A percentile compares a stretch with the other conserved stretches of the same genome.
Evolutionary conservation across 768 basidiomycete species (phyloP).

Genomic region (Chalciporus sphaerocephalus): DNA sequence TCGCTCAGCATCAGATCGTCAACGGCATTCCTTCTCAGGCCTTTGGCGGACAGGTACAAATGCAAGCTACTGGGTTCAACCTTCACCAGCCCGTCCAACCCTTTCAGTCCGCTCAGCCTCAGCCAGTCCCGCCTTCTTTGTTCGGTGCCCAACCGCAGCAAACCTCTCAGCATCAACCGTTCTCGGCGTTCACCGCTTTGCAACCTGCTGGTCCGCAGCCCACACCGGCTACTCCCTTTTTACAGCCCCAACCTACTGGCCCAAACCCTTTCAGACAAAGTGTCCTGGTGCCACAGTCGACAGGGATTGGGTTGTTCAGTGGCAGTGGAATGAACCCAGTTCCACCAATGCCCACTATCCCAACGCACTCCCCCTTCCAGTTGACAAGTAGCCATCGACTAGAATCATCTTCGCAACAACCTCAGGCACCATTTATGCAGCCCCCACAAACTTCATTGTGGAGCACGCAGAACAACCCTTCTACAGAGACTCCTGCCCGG

Average conservation of each 20-base stretch:
- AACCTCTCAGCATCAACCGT: slow-evolving; percentile 46
- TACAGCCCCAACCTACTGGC: slow-evolving; percentile 55
- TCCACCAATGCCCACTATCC: slow-evolving; percentile 9
- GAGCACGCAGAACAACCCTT: slow-evolving; percentile 1
- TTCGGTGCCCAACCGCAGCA: slow-evolving; percentile 35
- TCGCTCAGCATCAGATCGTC: slow-evolving; percentile 55
- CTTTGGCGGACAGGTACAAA: slow-evolving; percentile 40
- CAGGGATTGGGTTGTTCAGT: slow-evolving; percentile 50
- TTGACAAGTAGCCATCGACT: slow-evolving; percentile 9
- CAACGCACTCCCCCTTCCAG: slow-evolving; percentile 11
- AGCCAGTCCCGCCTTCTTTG: slow-evolving; percentile 12
- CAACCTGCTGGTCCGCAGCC: slow-evolving; percentile 45
- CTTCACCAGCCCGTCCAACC: slow-evolving; percentile 38
- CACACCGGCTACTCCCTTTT: slow-evolving; percentile 43
- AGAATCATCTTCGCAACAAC: slow-evolving; percentile 12
- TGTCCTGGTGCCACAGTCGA: slow-evolving; percentile 61
- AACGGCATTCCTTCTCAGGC: slow-evolving; percentile 43
- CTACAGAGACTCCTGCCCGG: slow-evolving; percentile 42
- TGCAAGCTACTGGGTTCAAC: slow-evolving; percentile 56
- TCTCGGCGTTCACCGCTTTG: slow-evolving; percentile 52
- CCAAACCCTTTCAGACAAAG: slow-evolving; percentile 84
- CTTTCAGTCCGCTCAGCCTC: slow-evolving; percentile 13
- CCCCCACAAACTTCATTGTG: slow-evolving; percentile 5
- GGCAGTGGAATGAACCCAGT: slow-evolving; percentile 18
- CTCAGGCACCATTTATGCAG: slow-evolving; percentile 7